phyloP scores from a whole-genome alignment of 257 asterid genomes.

The Euphrasia confusa region DNA sequence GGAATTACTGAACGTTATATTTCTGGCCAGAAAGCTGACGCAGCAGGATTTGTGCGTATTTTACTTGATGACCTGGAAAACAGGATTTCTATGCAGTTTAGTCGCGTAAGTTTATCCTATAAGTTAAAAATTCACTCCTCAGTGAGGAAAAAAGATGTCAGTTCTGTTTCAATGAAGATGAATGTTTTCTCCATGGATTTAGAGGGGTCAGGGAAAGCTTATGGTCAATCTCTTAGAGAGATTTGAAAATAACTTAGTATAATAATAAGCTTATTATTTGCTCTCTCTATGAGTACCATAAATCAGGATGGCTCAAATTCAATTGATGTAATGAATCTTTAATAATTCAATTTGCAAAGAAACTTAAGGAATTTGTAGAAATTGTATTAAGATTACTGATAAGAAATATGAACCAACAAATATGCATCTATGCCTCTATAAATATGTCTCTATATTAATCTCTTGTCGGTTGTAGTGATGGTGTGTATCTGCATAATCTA shows the following conservation, averaged over 20 bases:
- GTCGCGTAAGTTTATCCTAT: conserved; percentile 61
- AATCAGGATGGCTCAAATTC: conserved; percentile 7
- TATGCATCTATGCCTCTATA: conserved; percentile 1
- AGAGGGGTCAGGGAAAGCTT: conserved; percentile 8
- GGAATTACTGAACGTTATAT: conserved; percentile 90
- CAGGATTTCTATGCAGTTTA: conserved; percentile 68
- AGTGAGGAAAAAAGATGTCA: not conserved
- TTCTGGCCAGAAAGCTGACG: conserved; percentile 89
- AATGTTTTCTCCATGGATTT: conserved; percentile 2
- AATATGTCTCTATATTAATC: not conserved
- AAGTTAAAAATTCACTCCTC: conserved; percentile 2
- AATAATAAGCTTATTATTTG: conserved; percentile 8
- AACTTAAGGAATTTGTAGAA: conserved; percentile 14
- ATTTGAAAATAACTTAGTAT: conserved; percentile 15
- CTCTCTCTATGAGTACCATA: not conserved
- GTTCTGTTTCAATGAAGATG: not conserved
- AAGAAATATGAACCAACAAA: conserved; percentile 12
- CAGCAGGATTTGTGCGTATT: conserved; percentile 83
- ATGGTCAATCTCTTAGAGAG: not conserved
- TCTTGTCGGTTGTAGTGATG: conserved; percentile 9
- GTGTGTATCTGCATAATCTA: conserved; percentile 25
- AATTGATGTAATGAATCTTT: not conserved
- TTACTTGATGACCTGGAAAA: conserved; percentile 93
- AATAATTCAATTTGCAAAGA: not conserved
- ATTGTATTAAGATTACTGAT: conserved; percentile 14